Evolutionary conservation across 1,284 basidiomycete genomes (phyloP), one percentile per base, ranked within the genome.

Genomic region (Austroboletus rostrupii): DNA sequence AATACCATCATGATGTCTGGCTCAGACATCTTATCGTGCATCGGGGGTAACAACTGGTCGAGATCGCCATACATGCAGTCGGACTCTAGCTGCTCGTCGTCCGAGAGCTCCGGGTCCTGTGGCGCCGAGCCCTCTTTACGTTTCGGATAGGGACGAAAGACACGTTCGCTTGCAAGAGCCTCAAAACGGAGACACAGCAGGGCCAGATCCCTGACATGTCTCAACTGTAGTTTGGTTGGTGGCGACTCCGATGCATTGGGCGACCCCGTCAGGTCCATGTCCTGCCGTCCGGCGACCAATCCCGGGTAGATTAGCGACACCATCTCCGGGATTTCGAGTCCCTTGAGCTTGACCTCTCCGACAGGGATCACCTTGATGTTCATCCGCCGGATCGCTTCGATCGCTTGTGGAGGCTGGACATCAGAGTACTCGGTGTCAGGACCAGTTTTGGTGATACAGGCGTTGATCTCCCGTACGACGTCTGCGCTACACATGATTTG

Each of bases 401-500:
- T 71, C 4, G 83, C 83, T 38, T 77, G 70, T 0, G 66, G 61
- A 7, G 80, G 75, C 56, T 86, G 84, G 36, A 70, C 58, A 40
- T 75, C 73, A 1, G 82, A 79, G 56, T 79, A 76, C 44, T 83
- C 81, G 3, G 82, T 80, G 38, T 78, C 72, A 1, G 74, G 70
- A 1, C 77, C 83, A 8, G 72, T 73, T 47, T 83, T 80, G 31
- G 79, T 67, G 41, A 87, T 69, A 19, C 74, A 73, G 10, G 82
- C 80, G 40, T 85, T 80, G 64, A 97, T 84, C 72, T 95, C 92
- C 49, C 85, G 83, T 51, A 94, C 76, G 56, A 97, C 87, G 57
- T 98, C 95, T 16, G 85, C 83, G 60, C 90, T 93, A 61, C 91
- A 89, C 83, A 93, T 87, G 63, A 99, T 93, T 71, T 99, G 92